Evolutionary conservation across 805 yeast genomes (phyloP).

Genomic region (Wickerhamomyces bisporus): DNA sequence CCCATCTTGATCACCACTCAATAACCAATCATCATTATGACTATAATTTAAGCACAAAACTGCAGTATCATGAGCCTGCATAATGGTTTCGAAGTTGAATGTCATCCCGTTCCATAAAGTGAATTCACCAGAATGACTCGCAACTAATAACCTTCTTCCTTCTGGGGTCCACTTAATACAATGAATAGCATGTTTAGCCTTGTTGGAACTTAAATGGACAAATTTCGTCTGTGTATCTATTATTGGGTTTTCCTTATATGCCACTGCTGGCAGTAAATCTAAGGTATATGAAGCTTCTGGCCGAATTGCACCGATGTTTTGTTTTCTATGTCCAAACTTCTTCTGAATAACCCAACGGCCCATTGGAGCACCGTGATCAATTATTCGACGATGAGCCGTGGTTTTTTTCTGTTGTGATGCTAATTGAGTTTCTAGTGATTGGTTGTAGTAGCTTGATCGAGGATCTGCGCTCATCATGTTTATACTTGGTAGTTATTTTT

Average conservation of each 20-base stretch:
- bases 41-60: conserved; percentile 76
- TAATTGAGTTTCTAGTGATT: conserved; percentile 22
- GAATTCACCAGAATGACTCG: conserved; percentile 91
- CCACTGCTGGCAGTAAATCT: conserved; percentile 60
- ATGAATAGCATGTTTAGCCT: conserved; percentile 85
- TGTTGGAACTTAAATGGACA: conserved; percentile 86
- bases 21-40: conserved; percentile 89
- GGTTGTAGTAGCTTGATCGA: conserved; percentile 13
- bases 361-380: conserved; percentile 73
- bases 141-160: conserved; percentile 84
- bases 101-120: conserved; percentile 96
- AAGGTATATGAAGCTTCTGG: conserved; percentile 67
- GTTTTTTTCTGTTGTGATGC: conserved; percentile 41
- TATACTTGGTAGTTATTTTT: no score
- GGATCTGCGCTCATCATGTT: not conserved
- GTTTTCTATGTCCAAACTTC: conserved; percentile 37
- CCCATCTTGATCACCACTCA: conserved; percentile 93
- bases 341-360: conserved; percentile 54
- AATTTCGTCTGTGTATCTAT: conserved; percentile 73
- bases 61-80: conserved; percentile 97
- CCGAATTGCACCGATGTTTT: conserved; percentile 46
- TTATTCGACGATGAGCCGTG: conserved; percentile 58
- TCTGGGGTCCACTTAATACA: conserved; percentile 96
- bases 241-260: conserved; percentile 46
- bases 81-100: conserved; percentile 91